These are phyloP conservation scores for Russula earlei DNA, from an alignment of 768 basidiomycete species.

Conservation along the genomic window DNA sequence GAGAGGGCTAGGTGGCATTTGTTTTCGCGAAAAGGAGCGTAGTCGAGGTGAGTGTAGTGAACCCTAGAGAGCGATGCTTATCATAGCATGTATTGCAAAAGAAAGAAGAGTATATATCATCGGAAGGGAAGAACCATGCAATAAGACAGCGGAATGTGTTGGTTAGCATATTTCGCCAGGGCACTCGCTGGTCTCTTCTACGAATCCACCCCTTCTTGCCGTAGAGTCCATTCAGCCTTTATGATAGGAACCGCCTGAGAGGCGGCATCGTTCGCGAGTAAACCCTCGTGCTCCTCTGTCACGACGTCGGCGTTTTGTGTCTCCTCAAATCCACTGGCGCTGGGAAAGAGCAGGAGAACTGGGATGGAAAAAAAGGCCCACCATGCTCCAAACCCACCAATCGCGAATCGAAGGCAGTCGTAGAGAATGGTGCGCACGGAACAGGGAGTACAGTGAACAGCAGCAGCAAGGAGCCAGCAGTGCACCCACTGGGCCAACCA, in stretches of 20 bases:
- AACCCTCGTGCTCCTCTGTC: constrained; percentile 12
- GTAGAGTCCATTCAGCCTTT: constrained; percentile 34
- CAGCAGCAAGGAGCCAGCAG: constrained; percentile 70
- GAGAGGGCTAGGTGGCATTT: constrained; percentile 67
- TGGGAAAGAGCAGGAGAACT: constrained; percentile 65
- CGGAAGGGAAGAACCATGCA: constrained; percentile 92
- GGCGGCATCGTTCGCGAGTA: constrained; percentile 1
- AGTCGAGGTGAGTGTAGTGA: constrained; percentile 87
- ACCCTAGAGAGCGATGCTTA: constrained; percentile 39
- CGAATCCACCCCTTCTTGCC: constrained; percentile 48
- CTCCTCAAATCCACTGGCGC: constrained; percentile 22
- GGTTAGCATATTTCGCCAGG: constrained; percentile 61
- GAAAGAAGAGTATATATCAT: constrained; percentile 47
- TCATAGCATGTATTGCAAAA: not conserved
- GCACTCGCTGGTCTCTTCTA: constrained; percentile 63
- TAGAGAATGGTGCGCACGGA: constrained; percentile 58
- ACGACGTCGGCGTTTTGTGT: constrained; percentile 5
- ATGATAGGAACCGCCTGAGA: not conserved
- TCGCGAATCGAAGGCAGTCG: constrained; percentile 74
- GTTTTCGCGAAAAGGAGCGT: constrained; percentile 92
- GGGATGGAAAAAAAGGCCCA: constrained; percentile 82
- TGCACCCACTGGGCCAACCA: too few relatives aligned
- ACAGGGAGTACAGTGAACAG: constrained; percentile 75
- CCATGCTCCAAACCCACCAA: constrained; percentile 79
- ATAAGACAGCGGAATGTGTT: constrained; percentile 84